Evolutionary conservation across 352 stramenopile genomes (phyloP), one percentile per base, ranked within the genome.

Genomic region (Globisporangium alternatum): DNA sequence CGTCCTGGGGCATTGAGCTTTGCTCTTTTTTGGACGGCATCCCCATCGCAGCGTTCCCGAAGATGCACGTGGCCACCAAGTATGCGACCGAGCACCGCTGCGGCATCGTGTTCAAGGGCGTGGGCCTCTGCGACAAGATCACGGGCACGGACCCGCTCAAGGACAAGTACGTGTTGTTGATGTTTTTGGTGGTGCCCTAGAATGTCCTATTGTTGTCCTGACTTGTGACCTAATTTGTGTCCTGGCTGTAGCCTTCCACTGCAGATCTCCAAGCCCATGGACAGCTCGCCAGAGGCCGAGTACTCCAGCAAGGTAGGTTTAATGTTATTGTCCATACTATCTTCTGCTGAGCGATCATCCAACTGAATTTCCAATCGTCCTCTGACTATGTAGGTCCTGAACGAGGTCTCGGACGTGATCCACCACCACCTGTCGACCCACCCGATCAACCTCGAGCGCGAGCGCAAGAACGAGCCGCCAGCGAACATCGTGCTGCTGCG

Each of bases 31-130:
- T 96, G 35, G 59, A 94, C 52, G 77, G 76, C 39, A 65, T 93
- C 21, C 68, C 59, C 5, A 65, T 94, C 8, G 81, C 85, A 0
- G 74, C 70, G 31, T 91, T 90, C 54, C 88, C 86, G 13, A 69
- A 77, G 15, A 71, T 96, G 41, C 70, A 74, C 30, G 76, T 96
- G 12, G 81, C 80, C 47, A 90, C 78, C 31, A 96, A 96, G 69
- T 90, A 96, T 64, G 88, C 88, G 61, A 96, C 88, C 8, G 88
- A 96, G 67, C 88, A 96, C 59, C 84, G 86, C 69, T 95, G 86
- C 37, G 88, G 88, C 21, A 86, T 96, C 68, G 84, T 95, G 28
- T 96, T 96, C 61, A 91, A 93, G 53, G 86, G 88, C 8, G 63
- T 75, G 1, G 80, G 83, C 12, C 75, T 96, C 9, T 92, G 83